Conservation (phyloP, 495 filamentous ascomycete species). For the Lindgomyces ingoldianus region DNA sequence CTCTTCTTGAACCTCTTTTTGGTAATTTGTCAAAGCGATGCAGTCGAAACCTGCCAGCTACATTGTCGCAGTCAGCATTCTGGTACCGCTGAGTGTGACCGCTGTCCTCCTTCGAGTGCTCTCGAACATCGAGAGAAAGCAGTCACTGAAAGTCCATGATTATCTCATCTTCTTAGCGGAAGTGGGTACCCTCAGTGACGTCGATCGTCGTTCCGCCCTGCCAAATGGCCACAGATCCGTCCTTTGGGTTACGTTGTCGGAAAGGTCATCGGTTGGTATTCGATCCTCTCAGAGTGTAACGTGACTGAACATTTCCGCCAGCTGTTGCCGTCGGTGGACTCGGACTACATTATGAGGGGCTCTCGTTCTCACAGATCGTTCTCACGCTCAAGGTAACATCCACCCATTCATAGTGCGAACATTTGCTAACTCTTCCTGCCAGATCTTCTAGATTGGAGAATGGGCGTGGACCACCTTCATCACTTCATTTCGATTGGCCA, state of each 20-base stretch:
- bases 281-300: too few relatives aligned
- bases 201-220: too few relatives aligned
- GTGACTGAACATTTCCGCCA: too few relatives aligned
- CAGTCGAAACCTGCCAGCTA: not conserved
- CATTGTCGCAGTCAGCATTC: not conserved
- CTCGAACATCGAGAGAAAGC: not conserved
- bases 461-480: not conserved
- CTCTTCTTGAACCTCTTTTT: too few relatives aligned
- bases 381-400: not conserved
- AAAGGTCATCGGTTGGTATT: too few relatives aligned
- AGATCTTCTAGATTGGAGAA: not conserved
- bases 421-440: not conserved
- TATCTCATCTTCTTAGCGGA: not conserved
- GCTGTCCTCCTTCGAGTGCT: not conserved
- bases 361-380: not conserved
- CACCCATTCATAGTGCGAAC: not conserved
- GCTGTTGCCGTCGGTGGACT: too few relatives aligned
- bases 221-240: too few relatives aligned
- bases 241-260: too few relatives aligned
- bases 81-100: not conserved
- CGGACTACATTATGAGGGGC: too few relatives aligned
- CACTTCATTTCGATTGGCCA: not conserved
- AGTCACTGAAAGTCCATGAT: not conserved
- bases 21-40: too few relatives aligned
- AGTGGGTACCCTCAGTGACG: too few relatives aligned